Conservation (phyloP, 2,329 filamentous ascomycete genomes). For the Pseudogymnoascus sp. region DNA sequence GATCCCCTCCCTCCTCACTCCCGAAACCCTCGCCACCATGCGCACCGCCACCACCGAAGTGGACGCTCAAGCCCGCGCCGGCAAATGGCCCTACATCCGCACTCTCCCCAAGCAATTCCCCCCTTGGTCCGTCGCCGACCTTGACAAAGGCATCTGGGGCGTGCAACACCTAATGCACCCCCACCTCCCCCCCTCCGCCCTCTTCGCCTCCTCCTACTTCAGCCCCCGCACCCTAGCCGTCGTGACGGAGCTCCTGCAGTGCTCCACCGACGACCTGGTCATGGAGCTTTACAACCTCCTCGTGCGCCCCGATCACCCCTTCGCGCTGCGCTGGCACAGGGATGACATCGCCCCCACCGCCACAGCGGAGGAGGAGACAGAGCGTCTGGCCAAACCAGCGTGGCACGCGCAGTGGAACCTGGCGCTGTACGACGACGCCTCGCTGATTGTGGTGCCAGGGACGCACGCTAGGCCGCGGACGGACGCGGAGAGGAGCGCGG, state of each 20-base stretch:
- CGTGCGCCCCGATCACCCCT: constrained; percentile 62
- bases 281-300: constrained; percentile 88
- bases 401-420: constrained; percentile 85
- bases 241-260: constrained; percentile 55
- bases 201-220: constrained; percentile 68
- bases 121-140: constrained; percentile 61
- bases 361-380: constrained; percentile 57
- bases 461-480: constrained; percentile 68
- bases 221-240: constrained; percentile 54
- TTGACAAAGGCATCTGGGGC: constrained; percentile 70
- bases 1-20: constrained; percentile 56
- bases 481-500: constrained; percentile 58
- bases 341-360: constrained; percentile 71
- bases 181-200: constrained; percentile 49
- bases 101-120: constrained; percentile 88
- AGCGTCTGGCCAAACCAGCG: constrained; percentile 51
- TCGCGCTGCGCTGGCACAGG: constrained; percentile 75
- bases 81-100: constrained; percentile 72
- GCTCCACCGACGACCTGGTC: constrained; percentile 56
- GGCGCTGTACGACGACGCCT: constrained; percentile 67
- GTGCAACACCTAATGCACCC: constrained; percentile 81
- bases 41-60: constrained; percentile 51
- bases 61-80: constrained; percentile 56
- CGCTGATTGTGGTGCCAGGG: constrained; percentile 69
- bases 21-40: constrained; percentile 48